phyloP scores from a whole-genome alignment of 2,329 filamentous ascomycete genomes.

The Aureobasidium sp. region DNA sequence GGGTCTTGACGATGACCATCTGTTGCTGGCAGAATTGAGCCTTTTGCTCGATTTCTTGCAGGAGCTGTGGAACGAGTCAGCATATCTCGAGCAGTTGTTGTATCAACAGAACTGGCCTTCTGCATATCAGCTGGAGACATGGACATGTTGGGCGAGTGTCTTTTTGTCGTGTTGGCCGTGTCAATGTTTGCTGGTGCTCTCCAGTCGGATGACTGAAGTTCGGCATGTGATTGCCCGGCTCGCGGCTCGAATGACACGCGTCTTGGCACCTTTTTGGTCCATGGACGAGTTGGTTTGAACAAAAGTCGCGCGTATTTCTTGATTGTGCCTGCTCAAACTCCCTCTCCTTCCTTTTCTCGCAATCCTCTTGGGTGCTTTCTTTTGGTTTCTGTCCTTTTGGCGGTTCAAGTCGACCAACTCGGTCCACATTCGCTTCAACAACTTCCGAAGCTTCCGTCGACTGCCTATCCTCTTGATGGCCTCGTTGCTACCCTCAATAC shows the following conservation, averaged over 20 bases:
- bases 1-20: constrained; percentile 74
- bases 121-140: constrained; percentile 95
- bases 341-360: not conserved
- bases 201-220: not conserved
- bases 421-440: not conserved
- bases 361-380: not conserved
- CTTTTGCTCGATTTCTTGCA: constrained; percentile 90
- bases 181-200: not conserved
- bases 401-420: not conserved
- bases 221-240: constrained; percentile 9
- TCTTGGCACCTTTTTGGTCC: not conserved
- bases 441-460: not conserved
- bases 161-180: not conserved
- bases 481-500: constrained; percentile 34
- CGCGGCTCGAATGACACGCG: not conserved
- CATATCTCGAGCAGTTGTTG: not conserved
- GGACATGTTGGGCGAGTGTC: constrained; percentile 9
- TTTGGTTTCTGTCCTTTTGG: not conserved
- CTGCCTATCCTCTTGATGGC: constrained; percentile 17
- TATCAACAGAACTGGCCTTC: constrained; percentile 55
- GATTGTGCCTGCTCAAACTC: not conserved
- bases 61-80: constrained; percentile 49
- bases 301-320: not conserved
- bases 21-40: constrained; percentile 85
- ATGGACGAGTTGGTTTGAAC: not conserved